Conservation (phyloP, 345 rosid genomes). For the Acer yangbiense region DNA sequence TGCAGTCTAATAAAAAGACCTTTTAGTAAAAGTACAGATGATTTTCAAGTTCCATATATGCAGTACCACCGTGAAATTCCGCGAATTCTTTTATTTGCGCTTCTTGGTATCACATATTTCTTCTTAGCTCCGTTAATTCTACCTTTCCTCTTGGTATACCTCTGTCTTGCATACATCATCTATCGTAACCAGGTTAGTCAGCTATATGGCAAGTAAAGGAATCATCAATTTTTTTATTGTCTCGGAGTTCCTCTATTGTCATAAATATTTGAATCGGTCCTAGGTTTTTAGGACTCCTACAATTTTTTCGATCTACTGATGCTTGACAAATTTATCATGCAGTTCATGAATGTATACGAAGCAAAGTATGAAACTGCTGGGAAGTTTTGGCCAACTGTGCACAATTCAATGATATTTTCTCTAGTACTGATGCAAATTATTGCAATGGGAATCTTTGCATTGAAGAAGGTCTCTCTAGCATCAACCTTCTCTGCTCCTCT, state of each 20-base stretch:
- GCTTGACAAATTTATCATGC: constrained; percentile 32
- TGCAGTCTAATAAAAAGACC: constrained; percentile 56
- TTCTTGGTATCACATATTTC: constrained; percentile 90
- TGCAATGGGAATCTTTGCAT: constrained; percentile 77
- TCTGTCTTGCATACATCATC: constrained; percentile 79
- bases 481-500: constrained; percentile 73
- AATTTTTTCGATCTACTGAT: constrained; percentile 12
- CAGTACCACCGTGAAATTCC: constrained; percentile 85
- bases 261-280: background rate
- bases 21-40: constrained; percentile 44
- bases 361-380: constrained; percentile 91
- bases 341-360: constrained; percentile 85
- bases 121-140: constrained; percentile 90
- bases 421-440: constrained; percentile 89
- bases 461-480: constrained; percentile 80
- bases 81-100: constrained; percentile 81
- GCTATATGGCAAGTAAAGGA: constrained; percentile 12
- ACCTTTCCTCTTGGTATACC: constrained; percentile 85
- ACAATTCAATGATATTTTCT: constrained; percentile 87
- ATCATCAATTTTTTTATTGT: background rate
- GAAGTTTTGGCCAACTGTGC: constrained; percentile 95
- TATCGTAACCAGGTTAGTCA: constrained; percentile 80
- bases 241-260: background rate
- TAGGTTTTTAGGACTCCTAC: constrained; percentile 1
- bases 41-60: constrained; percentile 69